A percentile compares a stretch with the other conserved stretches of the same genome.
Conservation (phyloP, 2,329 filamentous ascomycete genomes). For the Keithomyces neogunnii region DNA sequence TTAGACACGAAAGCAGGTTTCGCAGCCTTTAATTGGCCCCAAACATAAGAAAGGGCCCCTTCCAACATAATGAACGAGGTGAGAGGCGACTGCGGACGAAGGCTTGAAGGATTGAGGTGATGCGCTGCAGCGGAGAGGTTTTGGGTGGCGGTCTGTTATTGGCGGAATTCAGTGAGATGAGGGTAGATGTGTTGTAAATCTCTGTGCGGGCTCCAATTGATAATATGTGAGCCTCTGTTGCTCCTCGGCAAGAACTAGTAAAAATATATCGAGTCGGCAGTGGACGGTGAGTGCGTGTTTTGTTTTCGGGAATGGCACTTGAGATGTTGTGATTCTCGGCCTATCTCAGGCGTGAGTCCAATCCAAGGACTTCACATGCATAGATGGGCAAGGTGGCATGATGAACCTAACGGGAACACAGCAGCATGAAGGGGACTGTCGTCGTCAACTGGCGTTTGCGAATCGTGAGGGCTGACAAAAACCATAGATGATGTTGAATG, state of each 20-base stretch:
- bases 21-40: constrained; percentile 37
- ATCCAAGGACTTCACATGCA: constrained; percentile 14
- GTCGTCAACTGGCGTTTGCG: not conserved
- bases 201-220: not conserved
- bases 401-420: constrained; percentile 4
- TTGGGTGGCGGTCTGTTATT: not conserved
- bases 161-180: not conserved
- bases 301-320: not conserved
- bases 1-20: constrained; percentile 51
- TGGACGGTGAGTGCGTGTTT: not conserved
- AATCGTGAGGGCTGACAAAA: not conserved
- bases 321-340: not conserved
- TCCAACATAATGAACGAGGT: constrained; percentile 21
- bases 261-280: no score
- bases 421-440: not conserved
- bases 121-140: not conserved
- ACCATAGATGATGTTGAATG: not conserved
- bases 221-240: no score
- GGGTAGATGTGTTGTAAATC: not conserved
- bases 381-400: constrained; percentile 13
- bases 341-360: constrained; percentile 15
- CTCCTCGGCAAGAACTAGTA: not conserved
- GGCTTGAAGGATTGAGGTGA: not conserved
- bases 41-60: constrained; percentile 22
- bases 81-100: constrained; percentile 4